Evolutionary conservation across 164 flowering plant species (phyloP).

Genomic region (Echeveria elegans): DNA sequence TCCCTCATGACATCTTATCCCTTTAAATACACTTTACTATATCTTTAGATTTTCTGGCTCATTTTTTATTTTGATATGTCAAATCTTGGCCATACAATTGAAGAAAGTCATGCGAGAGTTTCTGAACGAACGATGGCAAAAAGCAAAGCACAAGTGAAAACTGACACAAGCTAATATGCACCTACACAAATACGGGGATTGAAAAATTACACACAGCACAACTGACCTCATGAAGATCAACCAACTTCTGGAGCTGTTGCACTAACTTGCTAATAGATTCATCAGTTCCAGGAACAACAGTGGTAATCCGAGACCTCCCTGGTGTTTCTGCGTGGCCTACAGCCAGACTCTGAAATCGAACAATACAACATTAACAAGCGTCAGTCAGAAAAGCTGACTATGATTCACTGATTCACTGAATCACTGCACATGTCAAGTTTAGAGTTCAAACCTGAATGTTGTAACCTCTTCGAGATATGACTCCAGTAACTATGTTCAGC

Average conservation of each 20-base stretch:
- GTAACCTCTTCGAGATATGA: conserved; percentile 65
- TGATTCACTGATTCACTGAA: too few species aligned
- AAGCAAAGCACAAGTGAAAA: too few species aligned
- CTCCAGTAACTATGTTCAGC: conserved; percentile 60
- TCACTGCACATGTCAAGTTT: too few species aligned
- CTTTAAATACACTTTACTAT: too few species aligned
- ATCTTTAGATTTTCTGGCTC: too few species aligned
- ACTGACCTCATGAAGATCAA: conserved; percentile 62
- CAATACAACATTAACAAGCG: neutral
- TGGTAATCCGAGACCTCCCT: conserved; percentile 67
- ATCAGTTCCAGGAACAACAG: conserved; percentile 74
- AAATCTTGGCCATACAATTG: too few species aligned
- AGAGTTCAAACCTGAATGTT: conserved; percentile 49
- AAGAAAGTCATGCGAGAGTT: too few species aligned
- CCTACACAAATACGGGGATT: too few species aligned
- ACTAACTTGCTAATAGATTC: conserved; percentile 62
- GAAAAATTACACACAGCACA: neutral
- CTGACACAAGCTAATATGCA: too few species aligned
- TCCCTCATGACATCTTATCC: too few species aligned
- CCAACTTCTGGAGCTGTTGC: conserved; percentile 55
- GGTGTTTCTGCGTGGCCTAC: conserved; percentile 64
- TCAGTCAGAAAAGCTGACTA: neutral
- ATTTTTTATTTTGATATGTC: too few species aligned
- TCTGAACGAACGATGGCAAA: too few species aligned
- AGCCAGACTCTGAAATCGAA: conserved; percentile 53